Conservation (phyloP, 1,139 yeast genomes). For the Pichia sp. region DNA sequence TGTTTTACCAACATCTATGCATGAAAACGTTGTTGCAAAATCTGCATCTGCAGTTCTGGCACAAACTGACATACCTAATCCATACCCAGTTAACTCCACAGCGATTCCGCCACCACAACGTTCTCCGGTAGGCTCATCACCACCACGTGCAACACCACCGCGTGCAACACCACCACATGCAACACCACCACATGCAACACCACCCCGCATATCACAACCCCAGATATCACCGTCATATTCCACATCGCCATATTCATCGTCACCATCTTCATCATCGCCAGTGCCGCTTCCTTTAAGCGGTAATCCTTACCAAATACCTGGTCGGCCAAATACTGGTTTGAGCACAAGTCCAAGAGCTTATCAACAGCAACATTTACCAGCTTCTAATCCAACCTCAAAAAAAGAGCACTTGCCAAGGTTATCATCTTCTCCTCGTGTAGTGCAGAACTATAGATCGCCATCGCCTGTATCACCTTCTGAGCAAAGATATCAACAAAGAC, state of each 20-base stretch:
- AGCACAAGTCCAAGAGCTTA: background rate
- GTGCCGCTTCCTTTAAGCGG: background rate
- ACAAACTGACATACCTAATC: background rate
- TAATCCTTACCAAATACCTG: too few relatives aligned
- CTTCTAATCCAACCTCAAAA: background rate
- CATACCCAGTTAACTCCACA: background rate
- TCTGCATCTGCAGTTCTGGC: background rate
- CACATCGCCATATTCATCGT: background rate
- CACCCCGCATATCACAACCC: too few relatives aligned
- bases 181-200: background rate
- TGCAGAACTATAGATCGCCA: background rate
- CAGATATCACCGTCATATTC: background rate
- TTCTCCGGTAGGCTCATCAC: constrained; percentile 8
- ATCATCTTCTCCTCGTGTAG: background rate
- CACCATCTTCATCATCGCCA: background rate
- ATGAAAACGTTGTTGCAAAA: background rate
- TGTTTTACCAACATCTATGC: background rate
- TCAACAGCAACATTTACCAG: background rate
- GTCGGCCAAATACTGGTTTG: background rate
- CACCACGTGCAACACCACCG: too few relatives aligned
- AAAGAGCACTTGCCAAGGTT: background rate
- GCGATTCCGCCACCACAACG: background rate
- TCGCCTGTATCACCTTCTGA: background rate
- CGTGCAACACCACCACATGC: too few relatives aligned
- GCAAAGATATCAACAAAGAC: background rate